A percentile compares a stretch with the other conserved stretches of the same genome.
Conservation (phyloP, 768 basidiomycete genomes). For the Asterophora lycoperdoides region DNA sequence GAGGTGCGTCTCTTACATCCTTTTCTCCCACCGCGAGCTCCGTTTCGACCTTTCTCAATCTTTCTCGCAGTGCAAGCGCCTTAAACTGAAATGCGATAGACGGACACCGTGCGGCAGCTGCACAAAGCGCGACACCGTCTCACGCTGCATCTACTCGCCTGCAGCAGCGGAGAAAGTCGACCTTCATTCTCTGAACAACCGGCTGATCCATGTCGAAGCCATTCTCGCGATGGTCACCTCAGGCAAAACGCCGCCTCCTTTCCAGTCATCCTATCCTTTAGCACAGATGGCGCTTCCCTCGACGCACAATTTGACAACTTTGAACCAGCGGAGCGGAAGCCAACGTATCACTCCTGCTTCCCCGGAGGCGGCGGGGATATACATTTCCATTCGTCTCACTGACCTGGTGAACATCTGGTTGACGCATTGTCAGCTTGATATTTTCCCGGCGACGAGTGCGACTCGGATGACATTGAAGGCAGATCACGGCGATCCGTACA, state of each 20-base stretch:
- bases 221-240: conserved; percentile 47
- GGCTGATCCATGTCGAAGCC: conserved; percentile 67
- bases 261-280: conserved; percentile 34
- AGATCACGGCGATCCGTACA: conserved; percentile 13
- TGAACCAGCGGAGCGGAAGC: conserved; percentile 23
- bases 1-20: conserved; percentile 43
- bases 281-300: conserved; percentile 14
- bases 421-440: conserved; percentile 41
- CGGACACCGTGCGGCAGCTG: conserved; percentile 75
- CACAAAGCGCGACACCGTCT: conserved; percentile 71
- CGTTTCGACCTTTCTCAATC: background rate
- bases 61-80: conserved; percentile 67
- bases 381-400: conserved; percentile 50
- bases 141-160: conserved; percentile 71
- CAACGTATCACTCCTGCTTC: conserved; percentile 25
- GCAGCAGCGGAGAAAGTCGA: conserved; percentile 87
- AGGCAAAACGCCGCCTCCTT: conserved; percentile 33
- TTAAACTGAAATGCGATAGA: conserved; percentile 84
- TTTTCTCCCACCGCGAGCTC: conserved; percentile 5
- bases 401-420: conserved; percentile 62
- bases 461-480: conserved; percentile 3
- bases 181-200: conserved; percentile 79
- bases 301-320: conserved; percentile 12
- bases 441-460: conserved; percentile 1
- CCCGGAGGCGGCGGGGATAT: conserved; percentile 40